Percentiles rank a stretch among this genome's conserved stretches.
Conservation (phyloP, 2,329 filamentous ascomycete genomes). For the Pezicula neosporulosa region DNA sequence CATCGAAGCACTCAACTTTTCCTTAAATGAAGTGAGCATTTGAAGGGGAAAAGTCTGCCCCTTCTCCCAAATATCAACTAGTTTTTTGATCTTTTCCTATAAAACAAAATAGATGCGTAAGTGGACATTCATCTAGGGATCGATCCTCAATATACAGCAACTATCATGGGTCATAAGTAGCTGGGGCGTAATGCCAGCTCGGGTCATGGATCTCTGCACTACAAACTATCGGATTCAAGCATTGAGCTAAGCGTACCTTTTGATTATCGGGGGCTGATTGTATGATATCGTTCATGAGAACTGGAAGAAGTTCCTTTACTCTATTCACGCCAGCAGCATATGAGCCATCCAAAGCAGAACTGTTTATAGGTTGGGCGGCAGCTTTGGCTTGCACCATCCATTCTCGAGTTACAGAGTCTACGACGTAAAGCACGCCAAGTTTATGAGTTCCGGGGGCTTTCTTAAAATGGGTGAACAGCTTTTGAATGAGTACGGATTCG, state of each 20-base stretch:
- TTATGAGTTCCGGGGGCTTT: constrained; percentile 94
- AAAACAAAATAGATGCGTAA: constrained; percentile 45
- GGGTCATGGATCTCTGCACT: constrained; percentile 1
- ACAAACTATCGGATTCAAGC: constrained; percentile 16
- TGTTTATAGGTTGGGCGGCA: constrained; percentile 77
- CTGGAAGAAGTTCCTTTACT: constrained; percentile 91
- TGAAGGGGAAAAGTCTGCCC: constrained; percentile 81
- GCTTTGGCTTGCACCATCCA: constrained; percentile 96
- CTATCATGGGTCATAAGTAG: constrained; percentile 6
- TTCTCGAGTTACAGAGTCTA: constrained; percentile 99
- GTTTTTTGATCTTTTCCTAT: constrained; percentile 93
- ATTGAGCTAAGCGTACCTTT: constrained; percentile 70
- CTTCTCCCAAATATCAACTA: constrained; percentile 97
- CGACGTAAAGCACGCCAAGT: constrained; percentile 97
- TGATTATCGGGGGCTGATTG: constrained; percentile 86
- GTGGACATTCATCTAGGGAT: constrained; percentile 29
- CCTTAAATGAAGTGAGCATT: constrained; percentile 79
- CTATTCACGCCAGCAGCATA: constrained; percentile 93
- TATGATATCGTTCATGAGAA: constrained; percentile 93
- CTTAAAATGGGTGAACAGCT: constrained; percentile 96
- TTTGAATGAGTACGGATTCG: constrained; percentile 92
- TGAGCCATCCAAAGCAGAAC: constrained; percentile 81
- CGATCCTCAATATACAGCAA: constrained; percentile 2
- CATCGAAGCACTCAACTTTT: constrained; percentile 63
- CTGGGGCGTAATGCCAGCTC: constrained; percentile 6